phyloP scores from a whole-genome alignment of 2,329 filamentous ascomycete genomes.

The Mycocentrospora acerina region DNA sequence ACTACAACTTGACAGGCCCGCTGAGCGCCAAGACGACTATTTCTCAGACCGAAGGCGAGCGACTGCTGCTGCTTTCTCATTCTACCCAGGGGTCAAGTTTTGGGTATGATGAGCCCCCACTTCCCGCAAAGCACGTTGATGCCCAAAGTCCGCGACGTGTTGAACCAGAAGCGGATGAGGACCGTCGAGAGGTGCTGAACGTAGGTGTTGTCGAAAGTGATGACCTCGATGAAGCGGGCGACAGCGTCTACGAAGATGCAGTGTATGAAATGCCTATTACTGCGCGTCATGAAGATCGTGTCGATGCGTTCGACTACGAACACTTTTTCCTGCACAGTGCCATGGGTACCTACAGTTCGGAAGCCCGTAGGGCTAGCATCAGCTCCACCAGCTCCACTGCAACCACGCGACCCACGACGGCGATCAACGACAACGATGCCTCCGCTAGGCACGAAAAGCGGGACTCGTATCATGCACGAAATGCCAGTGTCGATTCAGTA shows the following conservation, averaged over 20 bases:
- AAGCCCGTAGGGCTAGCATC: constrained; percentile 56
- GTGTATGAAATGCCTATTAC: constrained; percentile 39
- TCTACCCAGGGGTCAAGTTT: no score
- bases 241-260: constrained; percentile 51
- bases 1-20: constrained; percentile 5
- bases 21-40: constrained; percentile 13
- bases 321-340: constrained; percentile 94
- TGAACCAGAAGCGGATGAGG: constrained; percentile 18
- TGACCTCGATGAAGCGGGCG: constrained; percentile 19
- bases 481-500: constrained; percentile 59
- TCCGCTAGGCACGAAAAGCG: constrained; percentile 24
- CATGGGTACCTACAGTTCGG: constrained; percentile 72
- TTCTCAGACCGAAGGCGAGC: constrained; percentile 22
- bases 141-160: constrained; percentile 23
- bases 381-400: constrained; percentile 56
- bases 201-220: constrained; percentile 44
- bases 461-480: constrained; percentile 49
- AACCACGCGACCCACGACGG: constrained; percentile 48
- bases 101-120: constrained; percentile 2
- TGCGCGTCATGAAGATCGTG: constrained; percentile 81
- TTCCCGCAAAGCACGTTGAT: constrained; percentile 21
- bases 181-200: constrained; percentile 32
- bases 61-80: constrained; percentile 9
- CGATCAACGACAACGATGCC: constrained; percentile 22
- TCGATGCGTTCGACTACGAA: constrained; percentile 95